phyloP scores from a whole-genome alignment of 2,329 filamentous ascomycete species.

The Cladophialophora chaetospira region DNA sequence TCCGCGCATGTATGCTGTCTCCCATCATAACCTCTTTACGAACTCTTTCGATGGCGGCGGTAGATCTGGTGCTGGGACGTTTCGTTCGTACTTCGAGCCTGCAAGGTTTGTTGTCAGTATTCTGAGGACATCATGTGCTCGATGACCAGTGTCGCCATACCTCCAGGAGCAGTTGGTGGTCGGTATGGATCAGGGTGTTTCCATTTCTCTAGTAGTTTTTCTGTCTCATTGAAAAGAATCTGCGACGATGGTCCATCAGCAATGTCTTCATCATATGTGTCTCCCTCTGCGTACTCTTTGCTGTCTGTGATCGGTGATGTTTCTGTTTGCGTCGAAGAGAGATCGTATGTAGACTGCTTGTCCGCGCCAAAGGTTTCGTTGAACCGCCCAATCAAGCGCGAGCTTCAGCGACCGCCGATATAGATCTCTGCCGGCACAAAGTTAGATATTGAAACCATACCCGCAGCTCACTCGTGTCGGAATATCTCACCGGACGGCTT shows the following conservation, averaged over 20 bases:
- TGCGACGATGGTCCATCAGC: slow-evolving; percentile 44
- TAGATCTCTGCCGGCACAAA: slow-evolving; percentile 59
- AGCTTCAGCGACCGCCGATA: slow-evolving; percentile 94
- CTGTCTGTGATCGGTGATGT: slow-evolving; percentile 80
- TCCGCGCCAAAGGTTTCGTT: slow-evolving; percentile 89
- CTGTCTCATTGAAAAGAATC: slow-evolving; percentile 83
- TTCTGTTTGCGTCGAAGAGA: slow-evolving; percentile 88
- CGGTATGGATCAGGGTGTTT: slow-evolving; percentile 96
- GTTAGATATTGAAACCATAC: slow-evolving; percentile 30
- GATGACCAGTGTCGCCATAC: slow-evolving; percentile 52
- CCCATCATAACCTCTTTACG: slow-evolving; percentile 32
- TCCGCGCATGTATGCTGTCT: not conserved
- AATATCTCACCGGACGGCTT: slow-evolving; percentile 42
- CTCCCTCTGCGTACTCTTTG: slow-evolving; percentile 79
- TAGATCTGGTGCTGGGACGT: slow-evolving; percentile 76
- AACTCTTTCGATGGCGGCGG: slow-evolving; percentile 49
- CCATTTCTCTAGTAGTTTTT: slow-evolving; percentile 86
- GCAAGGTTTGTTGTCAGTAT: slow-evolving; percentile 25
- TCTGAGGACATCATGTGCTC: not conserved
- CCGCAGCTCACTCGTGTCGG: slow-evolving; percentile 2
- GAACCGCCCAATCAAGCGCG: slow-evolving; percentile 91
- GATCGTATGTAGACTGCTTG: slow-evolving; percentile 95
- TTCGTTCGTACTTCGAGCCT: slow-evolving; percentile 97
- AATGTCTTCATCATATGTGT: too few species aligned
- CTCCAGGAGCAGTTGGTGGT: slow-evolving; percentile 88